These are phyloP conservation scores for Protomyces gravidus DNA, from an alignment of 1,139 yeast genomes.

Conservation along the genomic window DNA sequence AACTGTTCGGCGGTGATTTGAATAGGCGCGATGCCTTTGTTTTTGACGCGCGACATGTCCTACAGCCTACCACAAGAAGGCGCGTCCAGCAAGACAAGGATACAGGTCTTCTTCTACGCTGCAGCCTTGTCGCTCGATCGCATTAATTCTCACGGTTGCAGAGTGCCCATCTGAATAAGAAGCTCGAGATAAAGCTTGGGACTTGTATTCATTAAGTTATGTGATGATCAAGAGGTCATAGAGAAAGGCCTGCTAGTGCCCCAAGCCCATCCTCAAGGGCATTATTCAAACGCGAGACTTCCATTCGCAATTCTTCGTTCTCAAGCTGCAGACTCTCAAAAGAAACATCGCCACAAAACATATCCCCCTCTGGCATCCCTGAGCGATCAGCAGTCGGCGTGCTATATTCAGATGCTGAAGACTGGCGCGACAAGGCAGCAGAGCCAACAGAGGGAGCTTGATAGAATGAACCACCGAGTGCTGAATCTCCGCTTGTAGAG, in stretches of 20 bases:
- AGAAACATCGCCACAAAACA: constrained; percentile 2
- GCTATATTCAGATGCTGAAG: not conserved
- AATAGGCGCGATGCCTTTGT: constrained; percentile 48
- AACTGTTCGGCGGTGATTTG: constrained; percentile 58
- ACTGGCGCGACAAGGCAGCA: not conserved
- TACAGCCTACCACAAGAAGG: no score
- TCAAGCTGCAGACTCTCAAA: constrained; percentile 8
- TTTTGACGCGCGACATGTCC: constrained; percentile 39
- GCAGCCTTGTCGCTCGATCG: no score
- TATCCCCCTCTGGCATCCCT: not conserved
- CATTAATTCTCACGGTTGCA: no score
- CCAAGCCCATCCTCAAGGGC: constrained; percentile 26
- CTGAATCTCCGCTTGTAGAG: not conserved
- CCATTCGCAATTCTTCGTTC: constrained; percentile 12
- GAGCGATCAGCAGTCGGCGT: not conserved
- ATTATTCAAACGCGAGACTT: constrained; percentile 14
- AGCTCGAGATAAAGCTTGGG: no score
- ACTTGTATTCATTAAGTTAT: no score
- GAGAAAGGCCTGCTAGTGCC: constrained; percentile 9
- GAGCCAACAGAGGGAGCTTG: no score
- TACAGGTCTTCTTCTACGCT: no score
- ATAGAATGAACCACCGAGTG: not conserved
- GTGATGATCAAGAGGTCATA: no score
- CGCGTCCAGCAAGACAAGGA: no score
- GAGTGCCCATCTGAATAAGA: no score